A percentile compares a stretch with the other conserved stretches of the same genome.
phyloP scores from a whole-genome alignment of 2,329 filamentous ascomycete genomes.

The Exophiala bonariae region DNA sequence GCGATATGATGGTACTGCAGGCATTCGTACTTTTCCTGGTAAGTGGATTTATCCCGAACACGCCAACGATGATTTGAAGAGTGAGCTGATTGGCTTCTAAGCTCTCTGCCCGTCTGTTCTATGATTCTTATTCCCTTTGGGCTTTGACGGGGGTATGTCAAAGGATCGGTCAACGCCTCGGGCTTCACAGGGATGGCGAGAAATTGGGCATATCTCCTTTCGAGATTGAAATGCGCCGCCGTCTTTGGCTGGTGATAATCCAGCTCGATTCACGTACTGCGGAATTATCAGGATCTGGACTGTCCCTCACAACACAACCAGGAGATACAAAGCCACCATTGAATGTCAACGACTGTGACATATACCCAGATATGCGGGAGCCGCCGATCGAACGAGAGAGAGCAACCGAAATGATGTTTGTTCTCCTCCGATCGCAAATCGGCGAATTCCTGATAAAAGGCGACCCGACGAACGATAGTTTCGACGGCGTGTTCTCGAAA shows the following conservation, averaged over 20 bases:
- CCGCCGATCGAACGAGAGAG: neutral
- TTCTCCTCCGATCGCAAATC: neutral
- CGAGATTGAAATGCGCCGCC: conserved; percentile 39
- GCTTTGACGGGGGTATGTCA: conserved; percentile 42
- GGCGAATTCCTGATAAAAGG: neutral
- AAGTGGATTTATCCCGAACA: too few relatives aligned
- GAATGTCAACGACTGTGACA: neutral
- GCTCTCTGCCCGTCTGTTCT: conserved; percentile 49
- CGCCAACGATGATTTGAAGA: too few relatives aligned
- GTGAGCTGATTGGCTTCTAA: too few relatives aligned
- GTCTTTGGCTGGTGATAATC: conserved; percentile 38
- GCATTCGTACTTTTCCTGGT: conserved; percentile 57
- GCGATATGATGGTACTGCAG: conserved; percentile 59
- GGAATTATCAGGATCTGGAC: conserved; percentile 28
- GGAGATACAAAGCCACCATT: neutral
- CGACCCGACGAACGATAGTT: neutral
- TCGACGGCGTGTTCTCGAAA: neutral
- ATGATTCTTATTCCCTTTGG: conserved; percentile 43
- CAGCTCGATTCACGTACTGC: conserved; percentile 46
- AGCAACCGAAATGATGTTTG: neutral
- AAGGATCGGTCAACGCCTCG: conserved; percentile 37
- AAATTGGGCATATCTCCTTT: conserved; percentile 52
- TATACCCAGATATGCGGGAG: neutral
- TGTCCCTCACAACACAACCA: too few relatives aligned
- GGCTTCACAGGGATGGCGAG: conserved; percentile 45